Evolutionary conservation across 2,329 filamentous ascomycete species (phyloP).

Genomic region (Epichloe gansuensis): DNA sequence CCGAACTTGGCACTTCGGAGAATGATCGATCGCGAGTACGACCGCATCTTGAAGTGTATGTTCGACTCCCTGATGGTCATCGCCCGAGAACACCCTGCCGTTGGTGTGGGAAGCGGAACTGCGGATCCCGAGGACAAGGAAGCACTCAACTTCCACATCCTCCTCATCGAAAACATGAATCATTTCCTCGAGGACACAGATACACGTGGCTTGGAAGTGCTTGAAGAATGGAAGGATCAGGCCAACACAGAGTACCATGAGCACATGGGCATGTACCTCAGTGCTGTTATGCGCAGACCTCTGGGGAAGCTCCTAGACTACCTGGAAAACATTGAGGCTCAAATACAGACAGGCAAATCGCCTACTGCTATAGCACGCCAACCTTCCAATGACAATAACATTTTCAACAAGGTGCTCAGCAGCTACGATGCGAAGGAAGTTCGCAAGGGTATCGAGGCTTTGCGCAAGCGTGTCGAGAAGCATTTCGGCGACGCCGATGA

Average conservation of each 20-base stretch:
- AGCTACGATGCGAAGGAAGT: constrained; percentile 76
- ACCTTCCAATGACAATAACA: constrained; percentile 68
- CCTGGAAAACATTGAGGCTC: constrained; percentile 75
- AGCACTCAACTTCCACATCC: constrained; percentile 90
- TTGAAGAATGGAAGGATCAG: constrained; percentile 72
- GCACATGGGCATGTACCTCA: constrained; percentile 79
- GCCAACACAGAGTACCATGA: constrained; percentile 70
- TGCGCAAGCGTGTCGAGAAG: constrained; percentile 90
- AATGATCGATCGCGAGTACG: constrained; percentile 77
- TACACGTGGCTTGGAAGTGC: constrained; percentile 56
- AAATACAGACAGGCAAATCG: constrained; percentile 47
- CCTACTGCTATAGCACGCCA: constrained; percentile 59
- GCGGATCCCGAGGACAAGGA: constrained; percentile 78
- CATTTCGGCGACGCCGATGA: constrained; percentile 89
- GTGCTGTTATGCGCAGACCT: constrained; percentile 77
- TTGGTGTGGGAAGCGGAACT: constrained; percentile 28
- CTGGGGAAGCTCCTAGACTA: constrained; percentile 87
- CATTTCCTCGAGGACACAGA: constrained; percentile 92
- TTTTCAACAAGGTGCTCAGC: constrained; percentile 77
- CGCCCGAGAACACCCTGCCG: constrained; percentile 55
- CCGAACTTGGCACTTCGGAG: constrained; percentile 52
- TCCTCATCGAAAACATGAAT: constrained; percentile 98
- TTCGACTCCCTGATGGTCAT: constrained; percentile 96
- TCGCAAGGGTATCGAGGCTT: constrained; percentile 75
- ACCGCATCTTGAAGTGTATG: constrained; percentile 85